Evolutionary conservation across 2,329 filamentous ascomycete species (phyloP).

Genomic region (Xylaria sp.): DNA sequence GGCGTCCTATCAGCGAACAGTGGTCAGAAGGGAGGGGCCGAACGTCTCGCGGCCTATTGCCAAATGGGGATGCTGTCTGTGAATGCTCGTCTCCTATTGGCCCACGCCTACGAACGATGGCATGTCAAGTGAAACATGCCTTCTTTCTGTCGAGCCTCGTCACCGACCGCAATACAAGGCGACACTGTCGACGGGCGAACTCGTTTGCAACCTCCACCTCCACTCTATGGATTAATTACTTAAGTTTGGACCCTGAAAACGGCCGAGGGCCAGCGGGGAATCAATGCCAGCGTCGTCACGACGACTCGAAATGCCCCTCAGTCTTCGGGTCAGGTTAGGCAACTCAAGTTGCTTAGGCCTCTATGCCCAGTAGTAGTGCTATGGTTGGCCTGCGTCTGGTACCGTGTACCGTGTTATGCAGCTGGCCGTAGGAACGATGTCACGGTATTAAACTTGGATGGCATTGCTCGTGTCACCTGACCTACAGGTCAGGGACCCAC

Average conservation of each 20-base stretch:
- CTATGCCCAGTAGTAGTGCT: background rate
- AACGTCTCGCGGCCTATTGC: constrained; percentile 24
- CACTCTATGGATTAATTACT: background rate
- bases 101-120: constrained; percentile 17
- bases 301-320: constrained; percentile 1
- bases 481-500: too few species aligned
- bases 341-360: background rate
- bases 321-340: background rate
- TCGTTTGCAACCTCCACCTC: background rate
- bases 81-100: constrained; percentile 11
- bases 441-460: background rate
- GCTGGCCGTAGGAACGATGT: background rate
- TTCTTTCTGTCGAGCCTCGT: constrained; percentile 26
- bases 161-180: constrained; percentile 29
- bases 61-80: constrained; percentile 19
- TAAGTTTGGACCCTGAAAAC: background rate
- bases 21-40: constrained; percentile 25
- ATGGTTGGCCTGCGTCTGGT: background rate
- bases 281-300: constrained; percentile 5
- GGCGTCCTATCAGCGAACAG: constrained; percentile 5
- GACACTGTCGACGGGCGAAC: constrained; percentile 16
- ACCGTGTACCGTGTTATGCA: background rate
- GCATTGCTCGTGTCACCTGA: too few species aligned
- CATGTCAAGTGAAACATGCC: constrained; percentile 13
- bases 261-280: background rate